Base-by-base conservation (phyloP, 2,329 filamentous ascomycete genomes). In the Fusarium pilosicola region DNA sequence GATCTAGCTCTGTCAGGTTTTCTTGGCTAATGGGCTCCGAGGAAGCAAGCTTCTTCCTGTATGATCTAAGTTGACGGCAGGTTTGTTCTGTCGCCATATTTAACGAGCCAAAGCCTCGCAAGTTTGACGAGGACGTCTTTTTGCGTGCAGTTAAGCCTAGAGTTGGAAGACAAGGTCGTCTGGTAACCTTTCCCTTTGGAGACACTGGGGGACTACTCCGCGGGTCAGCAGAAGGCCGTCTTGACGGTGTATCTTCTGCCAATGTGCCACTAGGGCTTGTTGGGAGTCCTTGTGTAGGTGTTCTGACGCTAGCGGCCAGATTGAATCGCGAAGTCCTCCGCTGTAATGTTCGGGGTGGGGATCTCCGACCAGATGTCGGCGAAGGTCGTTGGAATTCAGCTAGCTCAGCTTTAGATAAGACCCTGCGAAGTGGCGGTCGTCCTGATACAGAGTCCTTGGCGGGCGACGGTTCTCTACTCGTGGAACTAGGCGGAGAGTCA, bases 341-440 rank as follows among this genome's bases (percentile, higher is more conserved):
- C 36, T 86, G 83, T 11, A 91, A 71, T 0, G 85, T 83, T 63
- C 89, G 84, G 4, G 88, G 86, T 2, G 90, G 89, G 2, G 89
- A 91, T 30, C 85, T 85, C 49, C 87, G 85, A 7, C 88, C 87
- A 13, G 81, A 79, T 14, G 84, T 80, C 14, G 85, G 77, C 2
- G 85, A 84, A 8, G 87, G 84, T 9, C 89, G 84, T 71, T 90
- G 89, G 69, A 97, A 95, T 69, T 95, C 94, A 14, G 94, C 93
- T 45, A 98, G 85, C 77, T 98, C 96, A 2, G 93, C 92, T 76
- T 93, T 94, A 4, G 95, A 97, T 38, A 98, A 86, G 14, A 99
- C 93, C 62, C 94, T 93, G 60, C 96, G 89, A 39, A 98, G 84
- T 8, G 96, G 95, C 41, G 92, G 93, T 36, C 91, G 91, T 42